Base-by-base conservation (phyloP, 345 rosid genomes). In the Populus ilicifolia region DNA sequence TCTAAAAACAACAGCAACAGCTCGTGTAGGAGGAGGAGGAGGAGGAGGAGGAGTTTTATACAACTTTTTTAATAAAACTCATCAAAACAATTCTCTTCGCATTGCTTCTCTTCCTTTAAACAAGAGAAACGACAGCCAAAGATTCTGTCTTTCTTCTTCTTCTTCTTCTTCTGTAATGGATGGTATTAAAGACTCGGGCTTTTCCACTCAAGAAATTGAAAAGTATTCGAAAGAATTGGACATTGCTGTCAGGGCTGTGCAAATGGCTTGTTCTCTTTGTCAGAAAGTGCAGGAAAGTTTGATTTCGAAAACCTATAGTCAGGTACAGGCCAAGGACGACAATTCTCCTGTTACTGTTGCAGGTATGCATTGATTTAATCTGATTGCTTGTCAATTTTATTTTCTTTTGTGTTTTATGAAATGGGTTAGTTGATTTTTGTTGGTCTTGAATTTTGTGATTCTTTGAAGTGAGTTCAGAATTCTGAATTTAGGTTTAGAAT, bases 341-440 rank as follows among this genome's bases (percentile, higher is more conserved):
- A 80, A 85, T 77, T 88, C 89, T 69, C 89, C 83, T 16, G 88
- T 88, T 75, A 88, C 87, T 4, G 69, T 88, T 65, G 88, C 89
- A 5, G 91, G 91, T 88, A 79, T 74, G 46, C 17, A 7, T 8
- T 50, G 3, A 9, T 17, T 41, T n/a, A 59, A 18, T 18, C 50
- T 75, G 48, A n/a, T 12, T 70, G n/a, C 68, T 3, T 18, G 18
- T 30, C 61, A 33, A 11, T 17, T 39, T 0, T 27, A 0, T 27
- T 27, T 44, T 5, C 18, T 14, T 13, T 11, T 66, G 48, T 16
- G 18, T 46, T 48, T 8, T 46, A 39, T 30, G 43, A 54, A 41
- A 21, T 27, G 67, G 77, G 76, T 52, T 70, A 46, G n/a, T 29
- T 62, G 21, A 27, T 48, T 35, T 52, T 36, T 75, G 36, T 5